Evolutionary conservation across 139 green algal genomes (phyloP), one percentile per base, ranked within the genome.

Genomic region (Chlorella vulgaris): DNA sequence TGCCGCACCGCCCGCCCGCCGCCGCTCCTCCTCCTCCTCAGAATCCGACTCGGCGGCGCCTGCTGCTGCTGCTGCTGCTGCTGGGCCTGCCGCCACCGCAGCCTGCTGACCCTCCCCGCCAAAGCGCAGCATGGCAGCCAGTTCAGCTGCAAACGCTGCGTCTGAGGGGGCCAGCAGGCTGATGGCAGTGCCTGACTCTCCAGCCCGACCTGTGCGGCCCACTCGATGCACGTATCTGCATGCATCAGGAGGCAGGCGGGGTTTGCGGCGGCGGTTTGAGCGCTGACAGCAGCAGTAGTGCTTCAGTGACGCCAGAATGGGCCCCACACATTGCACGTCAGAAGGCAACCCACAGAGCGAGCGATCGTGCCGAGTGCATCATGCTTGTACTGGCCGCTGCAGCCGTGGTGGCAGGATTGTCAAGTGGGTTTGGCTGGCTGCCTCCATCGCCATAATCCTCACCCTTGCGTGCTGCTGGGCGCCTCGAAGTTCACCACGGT

Each of bases 401-500:
- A n/a, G n/a, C n/a, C n/a, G n/a, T n/a, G n/a, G n/a, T n/a, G n/a
- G n/a, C n/a, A n/a, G n/a, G n/a, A n/a, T n/a, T n/a, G n/a, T n/a
- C n/a, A n/a, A n/a, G n/a, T n/a, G n/a, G n/a, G n/a, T n/a, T n/a
- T n/a, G n/a, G n/a, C n/a, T n/a, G n/a, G n/a, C n/a, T n/a, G n/a
- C n/a, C n/a, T n/a, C n/a, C n/a, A n/a, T n/a, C n/a, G n/a, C n/a
- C n/a, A n/a, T n/a, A n/a, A n/a, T n/a, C 38, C 35, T 51, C 47
- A 76, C 61, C 76, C 83, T 74, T 89, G 66, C 31, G 92, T 65
- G 58, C 63, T 87, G 29, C 77, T 62, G 0, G 95, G 93, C 47
- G 92, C 53, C 62, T 98, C 91, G 69, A 95, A 93, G 86, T 98
- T 98, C 60, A 98, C 83, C 8, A 99, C 93, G 1, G 96, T 99